Evolutionary conservation across 1,284 basidiomycete genomes (phyloP).

Genomic region (Malassezia dermatis): DNA sequence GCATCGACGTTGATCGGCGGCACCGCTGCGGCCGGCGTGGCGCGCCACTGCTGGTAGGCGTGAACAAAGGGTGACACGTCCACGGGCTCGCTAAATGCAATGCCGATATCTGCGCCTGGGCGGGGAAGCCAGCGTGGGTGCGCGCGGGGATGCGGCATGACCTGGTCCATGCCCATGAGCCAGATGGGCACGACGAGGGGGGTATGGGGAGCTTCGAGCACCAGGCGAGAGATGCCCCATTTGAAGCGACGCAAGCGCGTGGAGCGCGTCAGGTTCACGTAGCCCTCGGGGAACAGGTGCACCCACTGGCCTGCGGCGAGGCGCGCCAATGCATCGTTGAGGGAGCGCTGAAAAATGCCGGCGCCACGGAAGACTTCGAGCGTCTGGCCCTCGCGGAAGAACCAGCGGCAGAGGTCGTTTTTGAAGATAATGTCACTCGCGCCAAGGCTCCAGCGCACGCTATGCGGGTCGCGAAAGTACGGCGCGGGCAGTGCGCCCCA

Average conservation of each 20-base stretch:
- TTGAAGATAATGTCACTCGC: slow-evolving; percentile 94
- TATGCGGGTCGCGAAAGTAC: slow-evolving; percentile 39
- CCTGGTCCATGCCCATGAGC: slow-evolving; percentile 56
- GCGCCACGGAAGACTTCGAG: slow-evolving; percentile 81
- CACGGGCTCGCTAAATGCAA: slow-evolving; percentile 38
- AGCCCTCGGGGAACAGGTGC: slow-evolving; percentile 88
- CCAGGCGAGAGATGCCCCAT: slow-evolving; percentile 75
- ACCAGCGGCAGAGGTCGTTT: slow-evolving; percentile 58
- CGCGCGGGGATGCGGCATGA: slow-evolving; percentile 43
- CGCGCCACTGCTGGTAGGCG: neutral
- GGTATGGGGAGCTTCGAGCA: slow-evolving; percentile 21
- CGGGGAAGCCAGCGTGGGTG: slow-evolving; percentile 34
- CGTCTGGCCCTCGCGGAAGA: slow-evolving; percentile 83
- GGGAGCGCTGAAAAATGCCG: slow-evolving; percentile 78
- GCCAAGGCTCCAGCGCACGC: slow-evolving; percentile 71
- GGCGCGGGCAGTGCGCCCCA: slow-evolving; percentile 30
- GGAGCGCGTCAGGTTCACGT: slow-evolving; percentile 61
- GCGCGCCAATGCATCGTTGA: slow-evolving; percentile 69
- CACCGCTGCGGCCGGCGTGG: neutral
- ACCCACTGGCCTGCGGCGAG: slow-evolving; percentile 78
- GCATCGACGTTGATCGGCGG: neutral
- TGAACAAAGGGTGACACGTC: neutral
- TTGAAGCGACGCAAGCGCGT: slow-evolving; percentile 69
- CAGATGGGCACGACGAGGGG: slow-evolving; percentile 89
- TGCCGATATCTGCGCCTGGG: slow-evolving; percentile 27